Evolutionary conservation across 176 grass and related monocot species (phyloP), one percentile per base, ranked within the genome.

Genomic region (Lolium perenne): DNA sequence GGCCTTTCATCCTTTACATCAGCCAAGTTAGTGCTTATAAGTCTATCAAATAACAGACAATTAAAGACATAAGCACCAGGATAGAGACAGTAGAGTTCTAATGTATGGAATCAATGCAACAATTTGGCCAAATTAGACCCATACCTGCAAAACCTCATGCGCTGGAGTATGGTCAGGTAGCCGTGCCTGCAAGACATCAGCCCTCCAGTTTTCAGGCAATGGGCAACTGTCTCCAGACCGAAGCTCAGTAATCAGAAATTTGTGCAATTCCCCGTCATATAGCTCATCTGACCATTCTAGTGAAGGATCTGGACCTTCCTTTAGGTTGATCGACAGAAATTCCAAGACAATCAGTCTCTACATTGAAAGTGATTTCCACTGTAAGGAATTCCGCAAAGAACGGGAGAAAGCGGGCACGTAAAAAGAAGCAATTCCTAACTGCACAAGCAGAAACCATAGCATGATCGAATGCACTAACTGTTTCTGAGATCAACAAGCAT

Each of bases 311-410:
- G 70, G 7, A 22, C 50, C 73, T 71, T 92, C 74, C 50, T 93
- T 91, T 22, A 47, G 72, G 80, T 62, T 79, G 79, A 92, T 55
- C 1, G 91, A 91, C 35, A 90, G 71, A 16, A 98, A 74, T 66
- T 87, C 78, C 67, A 93, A 80, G 59, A 91, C 53, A 55, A 98
- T 56, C 65, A 95, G 70, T 83, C 95, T 86, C 93, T 98, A 79
- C 14, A 74, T 81, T 72, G 46, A 80, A 89, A 77, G 45, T 53
- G 11, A 83, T 82, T 78, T 54, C 21, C 43, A 78, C 21, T 54
- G 8, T 82, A 8, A 82, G 11, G 12, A 60, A 57, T 77, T 78
- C 0, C 2, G 9, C 50, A 12, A 77, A 49, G 43, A 69, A 40
- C 6, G 2, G 2, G 46, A 38, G 15, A 56, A 88, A 46, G 1